These are phyloP conservation scores for Candida glucosophila DNA, from an alignment of 1,139 yeast species.

Conservation along the genomic window DNA sequence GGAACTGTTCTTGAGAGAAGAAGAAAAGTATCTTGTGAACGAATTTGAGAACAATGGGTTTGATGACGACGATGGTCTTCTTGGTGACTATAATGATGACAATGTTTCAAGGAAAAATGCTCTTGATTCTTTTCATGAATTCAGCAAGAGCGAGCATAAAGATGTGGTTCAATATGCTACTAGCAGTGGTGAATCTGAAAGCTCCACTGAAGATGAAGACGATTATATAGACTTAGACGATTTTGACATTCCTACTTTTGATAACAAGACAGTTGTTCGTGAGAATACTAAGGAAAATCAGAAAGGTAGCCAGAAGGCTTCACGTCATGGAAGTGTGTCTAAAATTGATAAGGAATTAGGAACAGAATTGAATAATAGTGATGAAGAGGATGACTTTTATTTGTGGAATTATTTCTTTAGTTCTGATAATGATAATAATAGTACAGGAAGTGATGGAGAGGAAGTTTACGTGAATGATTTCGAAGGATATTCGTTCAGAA, in stretches of 20 bases:
- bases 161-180: conserved; percentile 1
- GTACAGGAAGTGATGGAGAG: conserved; percentile 18
- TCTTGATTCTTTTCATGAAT: conserved; percentile 18
- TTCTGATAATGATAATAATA: conserved; percentile 28
- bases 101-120: conserved; percentile 10
- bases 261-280: conserved; percentile 13
- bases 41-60: conserved; percentile 42
- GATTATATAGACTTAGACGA: conserved; percentile 25
- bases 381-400: conserved; percentile 36
- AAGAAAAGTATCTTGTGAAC: conserved; percentile 37
- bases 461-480: conserved; percentile 13
- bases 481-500: neutral
- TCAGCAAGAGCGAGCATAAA: conserved; percentile 12
- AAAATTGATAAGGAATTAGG: conserved; percentile 7
- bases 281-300: too few species aligned
- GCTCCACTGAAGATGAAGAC: conserved; percentile 22
- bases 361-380: neutral
- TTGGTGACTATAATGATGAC: conserved; percentile 15
- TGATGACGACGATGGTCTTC: conserved; percentile 26
- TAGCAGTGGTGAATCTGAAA: conserved; percentile 14
- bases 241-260: conserved; percentile 18
- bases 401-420: conserved; percentile 50
- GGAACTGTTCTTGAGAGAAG: conserved; percentile 37
- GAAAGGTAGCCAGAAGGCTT: too few species aligned
- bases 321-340: conserved; percentile 4